Evolutionary conservation across 2,329 filamentous ascomycete genomes (phyloP), one percentile per base, ranked within the genome.

Genomic region (Dactylonectria macrodidyma): DNA sequence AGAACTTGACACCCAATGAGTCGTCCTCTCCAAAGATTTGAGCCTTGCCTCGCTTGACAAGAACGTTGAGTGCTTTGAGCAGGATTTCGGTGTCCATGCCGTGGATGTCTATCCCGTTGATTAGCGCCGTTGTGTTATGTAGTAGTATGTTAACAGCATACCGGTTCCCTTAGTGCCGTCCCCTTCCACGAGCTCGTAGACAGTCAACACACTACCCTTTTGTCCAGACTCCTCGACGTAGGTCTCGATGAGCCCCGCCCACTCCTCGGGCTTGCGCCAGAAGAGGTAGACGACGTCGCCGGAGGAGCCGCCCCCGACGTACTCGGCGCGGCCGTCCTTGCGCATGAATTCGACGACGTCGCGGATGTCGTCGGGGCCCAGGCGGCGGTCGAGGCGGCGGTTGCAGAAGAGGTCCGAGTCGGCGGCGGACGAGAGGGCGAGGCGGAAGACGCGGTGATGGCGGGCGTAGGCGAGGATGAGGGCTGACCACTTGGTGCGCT

Each of bases 1-100:
- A 98, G 84, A 99, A 98, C 84, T 99, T 99, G 72, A 98, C 94
- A 76, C 96, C 96, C 77, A 93, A 90, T 68, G 93, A 93, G 78
- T 95, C 94, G 76, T 95, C 95, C 61, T 90, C 89, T 38, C 95
- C 95, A 83, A 99, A 98, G 30, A 98, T 90, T 81, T 98, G 95
- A 14, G 95, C 95, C 83, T 93, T 97, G 73, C 95, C 95, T 70
- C 92, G 89, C 86, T 97, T 97, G 41, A 97, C 95, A 56, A 98
- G 86, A 57, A 96, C 86, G 67, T 89, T 88, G 56, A 99, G 86
- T 44, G 93, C 92, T 80, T 92, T 95, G 73, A 92, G 88, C 76
- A 99, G 86, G 69, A 97, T 81, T 26, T 95, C 93, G 52, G 87
- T 85, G 78, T 98, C 95, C 85, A 99, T 93, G n/a, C 93, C 93